A percentile compares a stretch with the other conserved stretches of the same genome.
These are phyloP conservation scores for Pythium apleroticum DNA, from an alignment of 352 stramenopile species.

Conservation along the genomic window DNA sequence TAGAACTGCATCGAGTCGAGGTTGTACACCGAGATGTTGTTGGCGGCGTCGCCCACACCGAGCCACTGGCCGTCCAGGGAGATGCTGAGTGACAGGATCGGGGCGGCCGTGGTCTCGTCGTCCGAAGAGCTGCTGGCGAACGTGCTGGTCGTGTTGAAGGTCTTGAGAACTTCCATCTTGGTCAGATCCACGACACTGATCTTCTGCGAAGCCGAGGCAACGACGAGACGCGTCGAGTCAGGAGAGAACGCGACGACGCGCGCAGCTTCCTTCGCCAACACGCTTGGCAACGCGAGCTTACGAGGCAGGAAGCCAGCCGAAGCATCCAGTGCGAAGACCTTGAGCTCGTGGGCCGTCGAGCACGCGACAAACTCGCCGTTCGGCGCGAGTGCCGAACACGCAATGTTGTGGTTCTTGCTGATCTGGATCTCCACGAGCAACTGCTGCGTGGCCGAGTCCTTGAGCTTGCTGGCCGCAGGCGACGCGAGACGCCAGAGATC, in stretches of 20 bases:
- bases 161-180: conserved; percentile 76
- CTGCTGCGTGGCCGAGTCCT: conserved; percentile 45
- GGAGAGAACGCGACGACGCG: conserved; percentile 76
- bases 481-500: conserved; percentile 72
- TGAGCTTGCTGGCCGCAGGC: conserved; percentile 20
- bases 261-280: conserved; percentile 41
- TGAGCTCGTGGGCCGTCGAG: conserved; percentile 82
- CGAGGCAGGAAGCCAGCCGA: conserved; percentile 44
- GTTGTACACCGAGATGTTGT: conserved; percentile 81
- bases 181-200: conserved; percentile 73
- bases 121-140: conserved; percentile 15
- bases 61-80: conserved; percentile 84
- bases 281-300: conserved; percentile 51
- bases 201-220: conserved; percentile 61
- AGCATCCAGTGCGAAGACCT: conserved; percentile 83
- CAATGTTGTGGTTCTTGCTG: conserved; percentile 73
- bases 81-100: conserved; percentile 69
- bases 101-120: conserved; percentile 27
- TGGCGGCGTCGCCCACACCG: conserved; percentile 57
- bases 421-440: conserved; percentile 84
- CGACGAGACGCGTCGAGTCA: conserved; percentile 73
- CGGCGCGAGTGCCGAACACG: conserved; percentile 78
- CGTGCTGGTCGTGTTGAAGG: conserved; percentile 47
- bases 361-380: conserved; percentile 87
- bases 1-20: conserved; percentile 87